Evolutionary conservation across 768 basidiomycete species (phyloP), one percentile per base, ranked within the genome.

Genomic region (Pulveroboletus ravenelii): DNA sequence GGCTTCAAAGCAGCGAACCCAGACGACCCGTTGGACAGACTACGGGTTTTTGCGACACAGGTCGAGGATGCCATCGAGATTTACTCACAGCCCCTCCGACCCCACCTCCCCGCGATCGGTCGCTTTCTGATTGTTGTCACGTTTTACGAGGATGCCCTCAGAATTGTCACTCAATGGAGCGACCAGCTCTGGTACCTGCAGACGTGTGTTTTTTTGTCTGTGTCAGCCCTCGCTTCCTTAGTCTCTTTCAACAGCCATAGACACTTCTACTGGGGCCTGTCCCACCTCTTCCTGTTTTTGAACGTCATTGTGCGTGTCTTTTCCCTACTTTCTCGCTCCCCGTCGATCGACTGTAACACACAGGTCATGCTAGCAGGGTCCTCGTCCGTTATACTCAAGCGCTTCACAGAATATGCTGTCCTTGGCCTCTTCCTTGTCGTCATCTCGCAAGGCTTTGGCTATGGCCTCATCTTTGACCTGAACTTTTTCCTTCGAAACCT

Each of bases 401-500:
- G 84, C 47, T 81, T 87, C 72, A 87, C 92, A 1, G 93, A 95
- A 74, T 85, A 82, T 65, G 87, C 94, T 13, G 89, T 95, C 56
- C 83, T 84, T 41, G 93, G 93, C 59, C 87, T 99, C 41, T 78
- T 98, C 47, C 77, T 75, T 44, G 96, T 98, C 44, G 94, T 99
- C 50, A 72, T 98, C 60, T 82, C 93, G 40, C 96, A 99, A 72
- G 95, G 95, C 40, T 89, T 99, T 60, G 96, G 96, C 59, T 99
- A 99, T 64, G 96, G 96, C 31, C 89, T 99, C 68, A 95, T 99
- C 64, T 99, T 99, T 71, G 96, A 98, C 78, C 79, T 98, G 69
- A 98, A 90, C 74, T 99, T 99, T 81, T 99, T 99, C 92, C 87
- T 98, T 40, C 93, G 96, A 69, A 99, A 98, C 72, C 79, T 99